phyloP scores from a whole-genome alignment of 2,329 filamentous ascomycete species.

The Xylariales sp. region DNA sequence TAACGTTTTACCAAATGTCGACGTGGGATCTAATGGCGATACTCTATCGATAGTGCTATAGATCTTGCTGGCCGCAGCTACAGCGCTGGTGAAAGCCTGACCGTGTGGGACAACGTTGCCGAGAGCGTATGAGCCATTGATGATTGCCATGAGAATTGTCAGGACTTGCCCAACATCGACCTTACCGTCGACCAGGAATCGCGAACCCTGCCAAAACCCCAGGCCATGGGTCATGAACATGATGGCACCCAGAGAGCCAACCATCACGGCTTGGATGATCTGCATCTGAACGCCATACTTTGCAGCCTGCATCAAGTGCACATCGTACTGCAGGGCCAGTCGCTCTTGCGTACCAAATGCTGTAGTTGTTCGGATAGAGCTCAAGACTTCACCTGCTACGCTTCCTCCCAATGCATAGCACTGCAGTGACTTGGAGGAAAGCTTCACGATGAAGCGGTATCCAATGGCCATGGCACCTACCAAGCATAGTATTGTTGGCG shows the following conservation, averaged over 20 bases:
- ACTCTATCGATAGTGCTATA: conserved; percentile 31
- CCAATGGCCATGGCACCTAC: conserved; percentile 31
- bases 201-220: background rate
- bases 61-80: conserved; percentile 28
- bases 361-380: conserved; percentile 5
- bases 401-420: conserved; percentile 5
- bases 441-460: background rate
- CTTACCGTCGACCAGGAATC: background rate
- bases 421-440: conserved; percentile 22
- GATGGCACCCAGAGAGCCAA: background rate
- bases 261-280: background rate
- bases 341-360: conserved; percentile 10
- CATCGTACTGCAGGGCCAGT: conserved; percentile 2
- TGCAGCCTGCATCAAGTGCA: background rate
- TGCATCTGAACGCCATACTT: background rate
- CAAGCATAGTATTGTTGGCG: conserved; percentile 27
- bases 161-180: conserved; percentile 65
- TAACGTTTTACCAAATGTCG: conserved; percentile 22
- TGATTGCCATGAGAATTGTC: conserved; percentile 12
- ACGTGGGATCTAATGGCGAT: conserved; percentile 31
- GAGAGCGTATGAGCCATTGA: background rate
- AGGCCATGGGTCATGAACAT: background rate
- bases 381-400: conserved; percentile 74
- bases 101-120: conserved; percentile 13
- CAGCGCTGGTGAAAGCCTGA: conserved; percentile 33